Evolutionary conservation across 306 rosid species (phyloP), one percentile per base, ranked within the genome.

Genomic region (Rosa persica): DNA sequence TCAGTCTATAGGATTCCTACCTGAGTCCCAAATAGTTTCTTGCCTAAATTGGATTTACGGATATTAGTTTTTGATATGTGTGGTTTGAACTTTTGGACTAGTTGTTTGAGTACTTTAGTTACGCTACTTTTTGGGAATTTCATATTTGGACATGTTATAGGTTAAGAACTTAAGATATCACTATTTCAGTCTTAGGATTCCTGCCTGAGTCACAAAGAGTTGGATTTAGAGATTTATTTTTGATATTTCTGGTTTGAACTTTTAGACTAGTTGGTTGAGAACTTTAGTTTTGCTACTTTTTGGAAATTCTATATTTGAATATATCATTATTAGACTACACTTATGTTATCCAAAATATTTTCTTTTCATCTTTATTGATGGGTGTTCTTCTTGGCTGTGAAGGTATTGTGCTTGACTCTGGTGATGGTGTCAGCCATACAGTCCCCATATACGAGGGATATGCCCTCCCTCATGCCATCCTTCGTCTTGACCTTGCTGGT

Each of bases 341-440:
- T 23, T 60, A 4, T 57, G 40, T 57, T 65, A 27, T 54, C 39
- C 22, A 66, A 39, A 49, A 15, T 3, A 2, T 10, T 40, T 51
- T 20, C 46, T 27, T 61, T 40, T 62, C 46, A 6, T 12, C 34
- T 44, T 27, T 44, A 20, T 55, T 81, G 40, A 80, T 75, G 68
- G 74, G 42, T 67, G 67, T 34, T 25, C 73, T 74, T 47, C 17
- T 78, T 85, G 68, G 34, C 64, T 78, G 13, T 85, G 58, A 77
- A 95, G 98, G 98, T 86, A 95, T 95, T 85, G 98, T 95, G 86
- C 62, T 95, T 71, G 98, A 95, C 84, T 92, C 98, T 76, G 98
- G 98, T 86, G 98, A 95, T 84, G 98, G 98, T 88, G 98, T 95
- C 82, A 95, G 98, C 79, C 98, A 95, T 81, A 95, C 98, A 19